These are phyloP conservation scores for Alternaria longipes DNA, from an alignment of 2,329 filamentous ascomycete genomes.

Conservation along the genomic window DNA sequence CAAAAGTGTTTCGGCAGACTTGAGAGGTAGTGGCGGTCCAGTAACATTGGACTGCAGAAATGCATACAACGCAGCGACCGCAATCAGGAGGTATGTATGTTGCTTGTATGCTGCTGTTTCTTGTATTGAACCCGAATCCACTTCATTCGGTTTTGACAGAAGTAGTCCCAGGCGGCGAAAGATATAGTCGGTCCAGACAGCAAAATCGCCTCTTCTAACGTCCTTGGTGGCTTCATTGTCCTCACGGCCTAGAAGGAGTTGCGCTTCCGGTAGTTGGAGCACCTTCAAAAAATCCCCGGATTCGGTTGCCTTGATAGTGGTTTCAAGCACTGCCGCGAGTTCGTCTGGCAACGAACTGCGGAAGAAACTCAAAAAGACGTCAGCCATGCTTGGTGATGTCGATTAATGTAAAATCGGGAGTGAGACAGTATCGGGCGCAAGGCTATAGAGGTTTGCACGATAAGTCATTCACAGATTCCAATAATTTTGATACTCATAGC, in stretches of 20 bases:
- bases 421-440: background rate
- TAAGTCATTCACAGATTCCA: background rate
- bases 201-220: conserved; percentile 45
- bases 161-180: conserved; percentile 55
- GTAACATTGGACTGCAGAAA: conserved; percentile 91
- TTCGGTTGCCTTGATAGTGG: conserved; percentile 52
- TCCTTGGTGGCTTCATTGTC: conserved; percentile 45
- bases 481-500: conserved; percentile 19
- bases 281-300: conserved; percentile 55
- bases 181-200: conserved; percentile 57
- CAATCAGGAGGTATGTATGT: conserved; percentile 63
- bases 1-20: conserved; percentile 60
- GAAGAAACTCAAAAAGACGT: conserved; percentile 55
- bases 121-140: conserved; percentile 29
- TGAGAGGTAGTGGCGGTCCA: conserved; percentile 77
- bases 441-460: background rate
- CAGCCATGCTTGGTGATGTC: conserved; percentile 47
- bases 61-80: conserved; percentile 74
- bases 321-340: conserved; percentile 49
- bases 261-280: conserved; percentile 52
- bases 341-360: conserved; percentile 55
- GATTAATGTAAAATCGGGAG: background rate
- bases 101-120: conserved; percentile 53
- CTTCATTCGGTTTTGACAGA: conserved; percentile 43
- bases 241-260: conserved; percentile 53